Percentiles rank a stretch among this genome's conserved stretches.
Conservation (phyloP, 331 rosid species). For the Arachis monticola region DNA sequence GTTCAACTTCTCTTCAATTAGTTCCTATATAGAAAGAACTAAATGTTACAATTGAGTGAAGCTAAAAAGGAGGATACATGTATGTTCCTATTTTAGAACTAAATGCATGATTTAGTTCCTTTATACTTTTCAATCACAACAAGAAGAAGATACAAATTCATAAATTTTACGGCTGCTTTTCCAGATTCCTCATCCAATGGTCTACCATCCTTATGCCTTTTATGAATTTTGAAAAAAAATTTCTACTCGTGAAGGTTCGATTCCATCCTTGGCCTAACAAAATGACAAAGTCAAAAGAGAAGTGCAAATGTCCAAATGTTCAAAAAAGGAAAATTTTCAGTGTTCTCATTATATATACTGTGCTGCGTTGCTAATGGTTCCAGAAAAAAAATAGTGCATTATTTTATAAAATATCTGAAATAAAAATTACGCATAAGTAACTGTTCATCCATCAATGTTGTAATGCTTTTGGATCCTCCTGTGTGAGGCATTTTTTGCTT, state of each 20-base stretch:
- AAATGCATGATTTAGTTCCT: too few relatives aligned
- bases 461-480: conserved; percentile 14
- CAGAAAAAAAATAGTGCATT: neutral
- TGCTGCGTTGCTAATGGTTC: too few relatives aligned
- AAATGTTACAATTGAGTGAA: neutral
- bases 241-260: neutral
- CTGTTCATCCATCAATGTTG: neutral
- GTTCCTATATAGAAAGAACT: neutral
- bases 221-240: neutral
- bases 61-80: too few relatives aligned
- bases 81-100: too few relatives aligned
- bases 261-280: conserved; percentile 3
- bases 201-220: conserved; percentile 3
- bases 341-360: too few relatives aligned
- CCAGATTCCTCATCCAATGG: conserved; percentile 1
- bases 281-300: neutral
- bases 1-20: conserved; percentile 1
- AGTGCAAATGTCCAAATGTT: neutral
- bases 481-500: conserved; percentile 20
- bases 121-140: too few relatives aligned
- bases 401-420: neutral
- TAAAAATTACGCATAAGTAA: neutral
- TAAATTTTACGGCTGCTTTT: neutral
- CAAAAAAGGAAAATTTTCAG: neutral
- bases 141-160: too few relatives aligned